Evolutionary conservation across 352 stramenopile species (phyloP).

Genomic region (Phytophthora vignae): DNA sequence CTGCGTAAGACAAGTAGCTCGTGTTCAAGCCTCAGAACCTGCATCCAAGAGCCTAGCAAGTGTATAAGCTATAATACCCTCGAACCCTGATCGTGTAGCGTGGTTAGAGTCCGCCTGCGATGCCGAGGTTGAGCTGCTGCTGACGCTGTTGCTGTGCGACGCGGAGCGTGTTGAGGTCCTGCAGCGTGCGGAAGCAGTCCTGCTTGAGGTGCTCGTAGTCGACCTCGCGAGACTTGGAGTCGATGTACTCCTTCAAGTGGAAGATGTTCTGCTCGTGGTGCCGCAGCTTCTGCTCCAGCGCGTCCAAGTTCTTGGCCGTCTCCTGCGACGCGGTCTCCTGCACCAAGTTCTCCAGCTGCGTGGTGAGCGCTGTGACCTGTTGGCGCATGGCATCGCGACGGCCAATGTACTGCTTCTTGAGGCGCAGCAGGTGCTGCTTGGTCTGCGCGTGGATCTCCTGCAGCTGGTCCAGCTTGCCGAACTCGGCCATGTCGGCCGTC

Average conservation of each 20-base stretch:
- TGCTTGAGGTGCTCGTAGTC: slow-evolving; percentile 91
- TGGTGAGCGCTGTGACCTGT: slow-evolving; percentile 73
- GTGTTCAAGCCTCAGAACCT: neutral
- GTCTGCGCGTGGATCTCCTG: slow-evolving; percentile 83
- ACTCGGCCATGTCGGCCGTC: slow-evolving; percentile 89
- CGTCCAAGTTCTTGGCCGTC: slow-evolving; percentile 81
- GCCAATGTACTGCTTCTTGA: slow-evolving; percentile 87
- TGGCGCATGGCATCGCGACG: slow-evolving; percentile 87
- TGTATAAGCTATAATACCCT: slow-evolving; percentile 20
- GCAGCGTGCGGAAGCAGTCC: slow-evolving; percentile 76
- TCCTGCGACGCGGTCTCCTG: slow-evolving; percentile 78
- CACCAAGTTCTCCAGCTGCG: slow-evolving; percentile 82
- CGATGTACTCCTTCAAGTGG: slow-evolving; percentile 89
- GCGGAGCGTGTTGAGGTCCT: slow-evolving; percentile 79
- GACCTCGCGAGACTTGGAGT: slow-evolving; percentile 89
- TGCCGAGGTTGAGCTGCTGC: slow-evolving; percentile 33
- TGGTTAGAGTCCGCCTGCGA: slow-evolving; percentile 27
- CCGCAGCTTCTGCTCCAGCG: slow-evolving; percentile 90
- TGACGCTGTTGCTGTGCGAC: slow-evolving; percentile 61
- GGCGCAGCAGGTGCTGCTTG: slow-evolving; percentile 74
- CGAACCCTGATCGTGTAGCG: too few relatives aligned
- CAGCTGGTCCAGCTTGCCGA: slow-evolving; percentile 89
- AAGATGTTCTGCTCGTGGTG: slow-evolving; percentile 95
- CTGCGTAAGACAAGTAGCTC: neutral
- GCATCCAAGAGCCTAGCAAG: slow-evolving; percentile 1